These are phyloP conservation scores for Claviceps cyperi DNA, from an alignment of 2,329 filamentous ascomycete species.

Conservation along the genomic window DNA sequence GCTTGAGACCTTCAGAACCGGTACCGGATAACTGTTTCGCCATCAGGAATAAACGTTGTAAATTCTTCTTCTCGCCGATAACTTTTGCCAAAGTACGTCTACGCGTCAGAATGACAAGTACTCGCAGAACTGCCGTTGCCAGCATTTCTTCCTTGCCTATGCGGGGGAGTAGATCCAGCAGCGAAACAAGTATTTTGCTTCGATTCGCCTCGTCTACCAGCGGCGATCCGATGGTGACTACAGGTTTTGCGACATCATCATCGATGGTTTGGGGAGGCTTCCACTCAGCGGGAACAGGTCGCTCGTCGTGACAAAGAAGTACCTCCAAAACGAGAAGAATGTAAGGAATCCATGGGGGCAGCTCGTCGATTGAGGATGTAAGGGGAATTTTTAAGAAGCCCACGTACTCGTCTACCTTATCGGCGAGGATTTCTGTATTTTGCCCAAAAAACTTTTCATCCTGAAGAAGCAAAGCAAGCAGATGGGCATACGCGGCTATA, in stretches of 20 bases:
- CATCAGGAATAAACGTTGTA: conserved; percentile 88
- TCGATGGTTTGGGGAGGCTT: conserved; percentile 37
- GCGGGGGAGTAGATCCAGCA: conserved; percentile 73
- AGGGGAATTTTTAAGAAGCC: conserved; percentile 61
- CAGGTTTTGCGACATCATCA: conserved; percentile 34
- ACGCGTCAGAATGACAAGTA: conserved; percentile 79
- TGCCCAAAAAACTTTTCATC: conserved; percentile 67
- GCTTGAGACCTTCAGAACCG: conserved; percentile 57
- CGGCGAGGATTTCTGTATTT: conserved; percentile 59
- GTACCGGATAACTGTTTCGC: conserved; percentile 77
- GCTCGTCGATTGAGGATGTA: conserved; percentile 54
- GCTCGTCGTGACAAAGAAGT: conserved; percentile 75
- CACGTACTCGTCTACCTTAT: conserved; percentile 62
- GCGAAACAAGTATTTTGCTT: conserved; percentile 52
- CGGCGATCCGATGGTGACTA: conserved; percentile 48
- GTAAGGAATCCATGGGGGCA: conserved; percentile 87
- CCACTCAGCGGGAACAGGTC: conserved; percentile 64
- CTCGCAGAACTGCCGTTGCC: conserved; percentile 67
- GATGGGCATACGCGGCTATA: conserved; percentile 80
- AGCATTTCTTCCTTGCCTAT: conserved; percentile 78
- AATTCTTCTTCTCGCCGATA: conserved; percentile 75
- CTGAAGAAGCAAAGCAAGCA: conserved; percentile 77
- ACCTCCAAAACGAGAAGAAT: conserved; percentile 83
- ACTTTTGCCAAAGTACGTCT: conserved; percentile 57
- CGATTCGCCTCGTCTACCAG: conserved; percentile 46